Evolutionary conservation across 371 early-diverging fungal genomes (phyloP).

Genomic region (Mortierella sp.): DNA sequence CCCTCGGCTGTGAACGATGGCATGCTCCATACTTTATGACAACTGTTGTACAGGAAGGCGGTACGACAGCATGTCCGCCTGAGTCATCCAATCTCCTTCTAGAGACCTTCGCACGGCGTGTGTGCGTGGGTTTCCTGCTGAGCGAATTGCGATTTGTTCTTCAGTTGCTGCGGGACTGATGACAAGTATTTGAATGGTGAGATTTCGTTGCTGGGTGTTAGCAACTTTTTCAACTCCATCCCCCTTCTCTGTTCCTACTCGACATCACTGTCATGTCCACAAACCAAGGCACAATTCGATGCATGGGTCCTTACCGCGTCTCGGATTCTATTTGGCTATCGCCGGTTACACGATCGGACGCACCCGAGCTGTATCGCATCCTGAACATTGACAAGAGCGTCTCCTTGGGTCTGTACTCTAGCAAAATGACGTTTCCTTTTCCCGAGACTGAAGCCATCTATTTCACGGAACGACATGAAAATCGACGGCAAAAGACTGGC

Average conservation of each 20-base stretch:
- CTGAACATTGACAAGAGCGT: conserved; percentile 21
- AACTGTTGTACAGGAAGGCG: too few species aligned
- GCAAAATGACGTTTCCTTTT: conserved; percentile 19
- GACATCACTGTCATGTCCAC: neutral
- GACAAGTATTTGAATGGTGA: too few species aligned
- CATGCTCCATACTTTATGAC: too few species aligned
- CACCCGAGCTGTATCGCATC: conserved; percentile 18
- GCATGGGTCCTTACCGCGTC: conserved; percentile 21
- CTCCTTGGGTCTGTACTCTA: conserved; percentile 23
- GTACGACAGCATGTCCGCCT: too few species aligned
- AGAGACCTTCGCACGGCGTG: too few species aligned
- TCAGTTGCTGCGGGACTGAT: too few species aligned
- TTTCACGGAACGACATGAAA: conserved; percentile 15
- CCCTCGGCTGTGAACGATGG: too few species aligned
- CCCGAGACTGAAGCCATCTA: conserved; percentile 7
- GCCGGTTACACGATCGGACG: conserved; percentile 16
- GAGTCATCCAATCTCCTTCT: too few species aligned
- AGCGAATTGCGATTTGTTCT: too few species aligned
- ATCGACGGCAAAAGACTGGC: neutral
- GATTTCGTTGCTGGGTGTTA: too few species aligned
- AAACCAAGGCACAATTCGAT: conserved; percentile 9
- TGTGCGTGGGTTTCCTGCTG: too few species aligned
- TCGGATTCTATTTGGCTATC: conserved; percentile 15
- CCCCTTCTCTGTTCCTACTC: neutral
- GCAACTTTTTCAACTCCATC: too few species aligned